Evolutionary conservation across 1,284 basidiomycete genomes (phyloP), one percentile per base, ranked within the genome.

Genomic region (Microbotryum saponariae): DNA sequence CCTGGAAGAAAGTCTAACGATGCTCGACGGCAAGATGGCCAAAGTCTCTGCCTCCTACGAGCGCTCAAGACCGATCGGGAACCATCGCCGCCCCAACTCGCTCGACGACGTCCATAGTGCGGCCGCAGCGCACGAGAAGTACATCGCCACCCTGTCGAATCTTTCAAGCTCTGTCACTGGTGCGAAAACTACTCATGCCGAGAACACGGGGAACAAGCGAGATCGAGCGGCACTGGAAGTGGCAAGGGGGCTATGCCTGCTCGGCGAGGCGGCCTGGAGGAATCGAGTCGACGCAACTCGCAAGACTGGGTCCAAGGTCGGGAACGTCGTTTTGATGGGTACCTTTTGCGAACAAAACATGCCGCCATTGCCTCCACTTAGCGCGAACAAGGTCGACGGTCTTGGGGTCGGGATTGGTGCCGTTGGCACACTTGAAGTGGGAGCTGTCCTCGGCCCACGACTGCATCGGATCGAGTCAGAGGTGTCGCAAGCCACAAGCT

Each of bases 11-110:
- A 44, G 46, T 1, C 27, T 68, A 20, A 42, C 62, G 9, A 14
- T 42, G 2, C 58, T 66, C 44, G 64, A 68, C 49, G 4, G 21
- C 18, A 61, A 62, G n/a, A 59, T 64, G 21, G 50, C 58, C 7
- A 66, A 66, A 47, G 56, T 64, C 4, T 63, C 61, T 7, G 7
- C 52, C 4, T 42, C 56, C 9, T 66, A 66, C 58, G 51, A 60
- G 48, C 14, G 46, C 53, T 14, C 53, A 29, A n/a, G 27, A 21
- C 18, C 29, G 31, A 6, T n/a, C 37, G 20, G 21, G 27, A 10
- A 48, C 54, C n/a, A 12, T 48, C 25, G 33, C n/a, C 37, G 16
- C 37, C 37, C 37, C 12, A 42, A 14, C 37, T 42, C 37, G 37
- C 14, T 42, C 37, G 16, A 42, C 25, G 47, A 14, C 42, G 51